Percentiles rank a stretch among this genome's conserved stretches.
Evolutionary conservation across 257 asterid species (phyloP).

Genomic region (Handroanthus guayacan): DNA sequence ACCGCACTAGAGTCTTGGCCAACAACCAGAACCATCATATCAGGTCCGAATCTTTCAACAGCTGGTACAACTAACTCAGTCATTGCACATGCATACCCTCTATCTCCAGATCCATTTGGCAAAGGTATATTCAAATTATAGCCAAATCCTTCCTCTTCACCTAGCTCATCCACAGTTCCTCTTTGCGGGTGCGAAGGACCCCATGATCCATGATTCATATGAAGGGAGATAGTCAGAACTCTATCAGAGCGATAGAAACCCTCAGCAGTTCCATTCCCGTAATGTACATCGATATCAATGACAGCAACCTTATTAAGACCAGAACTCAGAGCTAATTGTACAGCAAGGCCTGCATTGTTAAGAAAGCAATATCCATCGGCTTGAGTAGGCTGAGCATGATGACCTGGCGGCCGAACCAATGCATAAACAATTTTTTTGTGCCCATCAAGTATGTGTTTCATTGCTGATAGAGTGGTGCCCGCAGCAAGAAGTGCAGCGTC

Average conservation of each 20-base stretch:
- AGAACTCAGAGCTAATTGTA: slow-evolving; percentile 61
- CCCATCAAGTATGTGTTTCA: slow-evolving; percentile 73
- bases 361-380: slow-evolving; percentile 96
- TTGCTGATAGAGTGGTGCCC: slow-evolving; percentile 86
- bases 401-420: slow-evolving; percentile 94
- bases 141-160: slow-evolving; percentile 81
- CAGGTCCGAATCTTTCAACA: slow-evolving; percentile 70
- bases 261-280: slow-evolving; percentile 94
- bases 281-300: slow-evolving; percentile 89
- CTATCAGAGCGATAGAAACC: slow-evolving; percentile 71
- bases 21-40: slow-evolving; percentile 72
- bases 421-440: slow-evolving; percentile 66
- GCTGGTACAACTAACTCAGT: slow-evolving; percentile 70
- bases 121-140: slow-evolving; percentile 86
- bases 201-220: slow-evolving; percentile 98
- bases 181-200: slow-evolving; percentile 95
- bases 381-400: slow-evolving; percentile 90
- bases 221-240: slow-evolving; percentile 88
- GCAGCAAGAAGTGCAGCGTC: slow-evolving; percentile 90
- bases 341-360: slow-evolving; percentile 87
- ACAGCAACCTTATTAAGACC: slow-evolving; percentile 65
- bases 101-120: slow-evolving; percentile 92
- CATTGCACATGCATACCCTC: slow-evolving; percentile 74
- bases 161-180: slow-evolving; percentile 82
- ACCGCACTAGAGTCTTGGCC: slow-evolving; percentile 98